These are phyloP conservation scores for Saccharomyces hybrid DNA, from an alignment of 1,139 yeast species.

Conservation along the genomic window DNA sequence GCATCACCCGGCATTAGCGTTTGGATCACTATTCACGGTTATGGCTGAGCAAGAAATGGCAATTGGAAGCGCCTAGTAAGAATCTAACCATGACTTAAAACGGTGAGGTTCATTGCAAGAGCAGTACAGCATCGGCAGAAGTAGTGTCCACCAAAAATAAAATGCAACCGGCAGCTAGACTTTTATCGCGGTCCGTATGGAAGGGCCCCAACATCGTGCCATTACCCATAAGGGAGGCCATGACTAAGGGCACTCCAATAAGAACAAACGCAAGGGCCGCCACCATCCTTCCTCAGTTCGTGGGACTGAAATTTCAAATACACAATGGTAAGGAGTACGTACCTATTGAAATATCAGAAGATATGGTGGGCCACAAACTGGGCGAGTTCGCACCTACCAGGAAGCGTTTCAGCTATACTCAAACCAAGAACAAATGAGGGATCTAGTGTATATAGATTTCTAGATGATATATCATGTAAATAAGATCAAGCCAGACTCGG, in stretches of 20 bases:
- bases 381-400: constrained; percentile 96
- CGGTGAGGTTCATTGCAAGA: background rate
- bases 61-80: background rate
- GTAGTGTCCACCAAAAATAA: background rate
- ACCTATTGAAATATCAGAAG: constrained; percentile 78
- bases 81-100: background rate
- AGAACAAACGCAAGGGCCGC: constrained; percentile 93
- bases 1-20: background rate
- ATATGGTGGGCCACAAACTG: constrained; percentile 94
- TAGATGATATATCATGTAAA: background rate
- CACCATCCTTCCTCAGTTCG: constrained; percentile 90
- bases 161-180: constrained; percentile 16
- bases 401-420: constrained; percentile 77
- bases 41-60: background rate
- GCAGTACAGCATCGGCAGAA: background rate
- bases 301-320: constrained; percentile 86
- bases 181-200: constrained; percentile 31
- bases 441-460: background rate
- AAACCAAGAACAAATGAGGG: constrained; percentile 38
- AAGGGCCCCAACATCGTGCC: constrained; percentile 91
- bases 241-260: constrained; percentile 72
- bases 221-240: constrained; percentile 79
- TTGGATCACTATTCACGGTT: background rate
- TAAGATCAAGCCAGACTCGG: background rate
- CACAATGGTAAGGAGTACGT: constrained; percentile 96